Conservation (phyloP, 2,329 filamentous ascomycete genomes). For the Botrytis paeoniae region DNA sequence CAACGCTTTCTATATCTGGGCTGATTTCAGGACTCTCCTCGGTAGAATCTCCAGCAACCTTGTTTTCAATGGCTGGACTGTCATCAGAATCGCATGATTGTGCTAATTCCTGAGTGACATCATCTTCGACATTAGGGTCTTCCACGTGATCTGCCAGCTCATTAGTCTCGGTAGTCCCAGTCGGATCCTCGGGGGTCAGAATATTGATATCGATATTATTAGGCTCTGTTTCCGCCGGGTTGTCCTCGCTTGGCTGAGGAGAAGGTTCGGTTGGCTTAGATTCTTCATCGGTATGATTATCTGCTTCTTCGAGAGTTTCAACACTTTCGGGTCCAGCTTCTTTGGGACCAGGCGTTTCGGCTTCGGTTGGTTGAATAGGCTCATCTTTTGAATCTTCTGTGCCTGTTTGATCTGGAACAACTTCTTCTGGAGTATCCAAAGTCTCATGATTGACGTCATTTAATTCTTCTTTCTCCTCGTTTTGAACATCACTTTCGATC, state of each 20-base stretch:
- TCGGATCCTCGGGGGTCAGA: not conserved
- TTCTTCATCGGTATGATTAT: not conserved
- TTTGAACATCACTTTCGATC: not conserved
- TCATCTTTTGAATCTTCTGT: not conserved
- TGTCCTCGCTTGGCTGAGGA: not conserved
- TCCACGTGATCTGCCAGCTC: not conserved
- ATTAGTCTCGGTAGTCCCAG: not conserved
- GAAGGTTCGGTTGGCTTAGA: not conserved
- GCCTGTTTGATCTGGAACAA: not conserved
- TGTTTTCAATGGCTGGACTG: not conserved
- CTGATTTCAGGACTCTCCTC: not conserved
- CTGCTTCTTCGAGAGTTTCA: not conserved
- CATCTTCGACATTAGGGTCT: not conserved
- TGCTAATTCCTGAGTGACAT: not conserved
- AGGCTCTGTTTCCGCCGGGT: not conserved
- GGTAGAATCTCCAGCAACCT: not conserved
- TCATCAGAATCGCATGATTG: not conserved
- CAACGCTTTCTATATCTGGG: not conserved
- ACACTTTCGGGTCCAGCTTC: not conserved
- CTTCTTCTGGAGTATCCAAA: not conserved
- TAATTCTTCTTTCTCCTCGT: not conserved
- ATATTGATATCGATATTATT: not conserved
- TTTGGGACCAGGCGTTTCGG: not conserved
- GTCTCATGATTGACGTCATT: not conserved
- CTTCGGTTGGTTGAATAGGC: constrained; percentile 2